Percentiles rank a stretch among this genome's conserved stretches.
phyloP scores from a whole-genome alignment of 2,329 filamentous ascomycete genomes.

The Zasmidium cellare region DNA sequence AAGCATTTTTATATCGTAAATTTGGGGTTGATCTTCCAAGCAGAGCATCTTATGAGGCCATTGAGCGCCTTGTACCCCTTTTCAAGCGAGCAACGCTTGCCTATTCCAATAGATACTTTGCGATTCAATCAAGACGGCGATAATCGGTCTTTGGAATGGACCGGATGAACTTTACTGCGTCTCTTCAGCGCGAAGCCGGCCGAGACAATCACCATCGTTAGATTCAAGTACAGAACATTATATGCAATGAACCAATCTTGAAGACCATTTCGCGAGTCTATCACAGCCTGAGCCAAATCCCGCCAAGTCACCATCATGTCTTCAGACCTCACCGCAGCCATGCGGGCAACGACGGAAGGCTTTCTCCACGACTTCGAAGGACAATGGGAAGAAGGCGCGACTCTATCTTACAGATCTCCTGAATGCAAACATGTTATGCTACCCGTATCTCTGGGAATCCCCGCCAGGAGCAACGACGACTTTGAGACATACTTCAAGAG shows the following conservation, averaged over 20 bases:
- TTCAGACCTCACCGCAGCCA: conserved; percentile 10
- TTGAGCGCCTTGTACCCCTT: too few species aligned
- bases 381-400: conserved; percentile 15
- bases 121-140: background rate
- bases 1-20: too few species aligned
- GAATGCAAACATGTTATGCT: conserved; percentile 21
- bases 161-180: background rate
- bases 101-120: background rate
- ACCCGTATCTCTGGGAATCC: conserved; percentile 10
- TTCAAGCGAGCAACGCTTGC: too few species aligned
- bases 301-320: background rate
- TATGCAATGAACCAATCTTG: too few species aligned
- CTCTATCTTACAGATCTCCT: conserved; percentile 12
- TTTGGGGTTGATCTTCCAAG: too few species aligned
- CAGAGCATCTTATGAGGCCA: too few species aligned
- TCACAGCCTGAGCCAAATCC: background rate
- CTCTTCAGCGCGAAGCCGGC: background rate
- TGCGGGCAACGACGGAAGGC: conserved; percentile 20
- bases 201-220: background rate
- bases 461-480: conserved; percentile 13
- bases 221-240: too few species aligned
- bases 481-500: conserved; percentile 18
- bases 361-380: conserved; percentile 23
- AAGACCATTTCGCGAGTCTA: too few species aligned
- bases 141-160: background rate